phyloP scores from a whole-genome alignment of 78 protist species.

The Cyanophora paradoxa region DNA sequence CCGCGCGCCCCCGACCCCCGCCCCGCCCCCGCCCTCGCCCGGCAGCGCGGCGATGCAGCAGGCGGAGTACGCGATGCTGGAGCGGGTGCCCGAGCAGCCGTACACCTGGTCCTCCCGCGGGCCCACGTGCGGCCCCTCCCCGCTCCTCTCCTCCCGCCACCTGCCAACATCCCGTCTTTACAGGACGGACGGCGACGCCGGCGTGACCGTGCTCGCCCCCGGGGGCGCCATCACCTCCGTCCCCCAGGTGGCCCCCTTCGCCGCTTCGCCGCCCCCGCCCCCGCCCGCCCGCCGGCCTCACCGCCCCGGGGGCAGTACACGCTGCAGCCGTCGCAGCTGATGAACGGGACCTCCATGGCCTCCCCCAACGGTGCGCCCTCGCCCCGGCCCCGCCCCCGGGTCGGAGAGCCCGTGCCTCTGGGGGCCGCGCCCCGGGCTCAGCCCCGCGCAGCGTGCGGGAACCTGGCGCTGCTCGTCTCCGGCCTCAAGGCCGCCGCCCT shows the following conservation, averaged over 20 bases:
- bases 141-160: no score
- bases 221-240: constrained; percentile 70
- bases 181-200: constrained; percentile 31
- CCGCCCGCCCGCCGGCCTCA: not conserved
- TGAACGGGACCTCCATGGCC: constrained; percentile 78
- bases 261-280: not conserved
- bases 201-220: constrained; percentile 52
- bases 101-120: constrained; percentile 76
- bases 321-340: constrained; percentile 28
- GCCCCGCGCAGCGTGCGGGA: constrained; percentile 50
- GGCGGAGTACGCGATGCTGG: constrained; percentile 39
- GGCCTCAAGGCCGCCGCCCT: constrained; percentile 5
- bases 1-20: not conserved
- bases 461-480: constrained; percentile 35
- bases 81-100: not conserved
- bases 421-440: no score
- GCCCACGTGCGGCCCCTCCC: constrained; percentile 41
- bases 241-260: no score
- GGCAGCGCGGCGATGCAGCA: not conserved
- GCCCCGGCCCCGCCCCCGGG: no score
- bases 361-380: no score
- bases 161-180: no score
- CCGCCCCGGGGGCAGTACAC: not conserved
- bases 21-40: not conserved
- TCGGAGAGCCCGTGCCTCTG: no score